Conservation (phyloP, 495 filamentous ascomycete genomes). For the Xylaria nigripes region DNA sequence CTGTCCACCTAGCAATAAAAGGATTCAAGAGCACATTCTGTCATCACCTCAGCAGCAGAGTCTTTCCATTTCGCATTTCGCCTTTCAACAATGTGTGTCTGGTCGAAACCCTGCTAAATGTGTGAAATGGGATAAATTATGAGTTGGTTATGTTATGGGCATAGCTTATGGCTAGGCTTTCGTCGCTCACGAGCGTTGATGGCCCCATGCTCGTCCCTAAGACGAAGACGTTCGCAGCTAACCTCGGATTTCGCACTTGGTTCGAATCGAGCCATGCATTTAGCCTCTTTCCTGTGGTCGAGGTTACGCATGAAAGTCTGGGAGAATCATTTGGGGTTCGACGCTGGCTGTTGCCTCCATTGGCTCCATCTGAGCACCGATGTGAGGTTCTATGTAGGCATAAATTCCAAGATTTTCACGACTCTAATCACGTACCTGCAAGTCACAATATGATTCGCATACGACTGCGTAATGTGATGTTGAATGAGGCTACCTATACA, state of each 20-base stretch:
- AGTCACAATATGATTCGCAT: no score
- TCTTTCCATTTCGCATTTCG: not conserved
- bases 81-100: not conserved
- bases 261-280: not conserved
- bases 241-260: slow-evolving; percentile 1
- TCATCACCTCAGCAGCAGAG: not conserved
- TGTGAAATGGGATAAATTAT: not conserved
- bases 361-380: no score
- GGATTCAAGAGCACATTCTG: slow-evolving; percentile 6
- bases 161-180: not conserved
- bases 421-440: no score
- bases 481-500: no score
- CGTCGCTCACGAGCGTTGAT: not conserved
- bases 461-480: no score
- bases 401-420: no score
- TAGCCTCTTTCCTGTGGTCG: slow-evolving; percentile 1
- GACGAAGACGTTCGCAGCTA: not conserved
- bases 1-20: not conserved
- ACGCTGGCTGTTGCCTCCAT: no score
- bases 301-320: not conserved
- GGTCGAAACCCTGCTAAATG: not conserved
- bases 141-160: slow-evolving; percentile 3
- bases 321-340: not conserved
- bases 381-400: no score
- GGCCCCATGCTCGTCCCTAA: slow-evolving; percentile 8